Evolutionary conservation across 108 stramenopile genomes (phyloP), one percentile per base, ranked within the genome.

Genomic region (Mediolabrus comicus): DNA sequence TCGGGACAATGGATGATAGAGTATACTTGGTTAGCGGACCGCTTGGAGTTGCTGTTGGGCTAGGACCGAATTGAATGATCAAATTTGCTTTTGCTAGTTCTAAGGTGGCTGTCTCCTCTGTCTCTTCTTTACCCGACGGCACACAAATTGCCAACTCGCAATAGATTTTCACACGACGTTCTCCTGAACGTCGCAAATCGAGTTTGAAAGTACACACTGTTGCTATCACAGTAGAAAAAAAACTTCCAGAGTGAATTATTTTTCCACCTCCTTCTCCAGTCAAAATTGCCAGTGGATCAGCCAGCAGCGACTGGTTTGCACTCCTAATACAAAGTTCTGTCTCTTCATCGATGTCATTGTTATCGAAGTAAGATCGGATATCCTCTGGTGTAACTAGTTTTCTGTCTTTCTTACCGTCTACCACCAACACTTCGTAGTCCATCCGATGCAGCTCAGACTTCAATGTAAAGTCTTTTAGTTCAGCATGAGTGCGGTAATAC

Each of bases 291-390:
- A 94, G 54, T 17, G 89, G 63, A 76, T 94, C 92, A 9, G 92
- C 90, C 54, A 94, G 63, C 41, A 94, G 62, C 17, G 89, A 89
- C 59, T 94, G 92, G 67, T 94, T 94, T 27, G 92, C 81, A 30
- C 86, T 80, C 43, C 90, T 84, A 24, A 81, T 31, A 29, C 75
- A 53, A 11, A 81, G 53, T 62, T 79, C 62, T 70, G 65, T 10
- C 80, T 55, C 58, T 69, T 77, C 56, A 69, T 71, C 67, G 8
- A 53, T 51, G 69, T 69, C 25, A 59, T 49, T 10, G 14, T 62
- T 57, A 39, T 59, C 64, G 79, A 71, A 69, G 53, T 71, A 76
- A 65, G 67, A 17, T 71, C 74, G 49, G 59, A 75, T 78, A 53
- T 71, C 56, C 28, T 71, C 85, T 55, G 74, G 83, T 57, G 17